A percentile compares a stretch with the other conserved stretches of the same genome.
These are phyloP conservation scores for Phytophthora meadii DNA, from an alignment of 352 stramenopile genomes.

Conservation along the genomic window DNA sequence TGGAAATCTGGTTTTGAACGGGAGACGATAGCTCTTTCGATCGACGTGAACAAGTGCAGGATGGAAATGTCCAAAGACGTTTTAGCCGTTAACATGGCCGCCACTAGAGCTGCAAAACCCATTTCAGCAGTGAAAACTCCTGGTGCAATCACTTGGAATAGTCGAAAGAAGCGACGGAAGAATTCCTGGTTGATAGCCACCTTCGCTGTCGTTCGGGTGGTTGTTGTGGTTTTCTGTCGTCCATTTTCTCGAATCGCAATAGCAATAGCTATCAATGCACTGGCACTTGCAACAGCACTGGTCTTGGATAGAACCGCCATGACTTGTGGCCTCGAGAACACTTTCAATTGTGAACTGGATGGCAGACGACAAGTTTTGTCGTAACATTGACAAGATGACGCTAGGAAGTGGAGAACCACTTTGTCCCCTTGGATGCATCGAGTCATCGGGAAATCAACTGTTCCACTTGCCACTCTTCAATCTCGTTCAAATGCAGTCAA, in stretches of 20 bases:
- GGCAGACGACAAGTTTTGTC: not conserved
- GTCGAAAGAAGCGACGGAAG: slow-evolving; percentile 59
- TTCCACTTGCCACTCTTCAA: not conserved
- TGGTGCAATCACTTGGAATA: slow-evolving; percentile 79
- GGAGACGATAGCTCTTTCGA: slow-evolving; percentile 80
- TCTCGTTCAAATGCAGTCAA: not conserved
- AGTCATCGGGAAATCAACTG: not conserved
- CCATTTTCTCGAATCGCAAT: slow-evolving; percentile 73
- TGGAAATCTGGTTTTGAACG: slow-evolving; percentile 69
- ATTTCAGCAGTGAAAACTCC: slow-evolving; percentile 71
- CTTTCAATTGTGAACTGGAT: slow-evolving; percentile 17
- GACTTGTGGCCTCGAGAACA: slow-evolving; percentile 7
- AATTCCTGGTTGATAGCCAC: slow-evolving; percentile 81
- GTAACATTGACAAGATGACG: not conserved
- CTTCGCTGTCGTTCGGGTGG: slow-evolving; percentile 72
- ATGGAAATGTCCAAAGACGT: slow-evolving; percentile 85
- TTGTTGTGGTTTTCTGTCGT: slow-evolving; percentile 50
- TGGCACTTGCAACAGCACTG: slow-evolving; percentile 11
- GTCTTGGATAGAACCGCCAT: slow-evolving; percentile 28
- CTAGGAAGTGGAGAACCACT: not conserved
- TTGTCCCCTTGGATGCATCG: not conserved
- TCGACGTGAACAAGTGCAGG: slow-evolving; percentile 78
- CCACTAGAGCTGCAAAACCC: slow-evolving; percentile 69
- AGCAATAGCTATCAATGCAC: slow-evolving; percentile 54
- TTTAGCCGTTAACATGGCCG: slow-evolving; percentile 60